Percentiles rank a stretch among this genome's conserved stretches.
Conservation (phyloP, 192 early-diverging fungal genomes). For the Helicostylum pulchrum region DNA sequence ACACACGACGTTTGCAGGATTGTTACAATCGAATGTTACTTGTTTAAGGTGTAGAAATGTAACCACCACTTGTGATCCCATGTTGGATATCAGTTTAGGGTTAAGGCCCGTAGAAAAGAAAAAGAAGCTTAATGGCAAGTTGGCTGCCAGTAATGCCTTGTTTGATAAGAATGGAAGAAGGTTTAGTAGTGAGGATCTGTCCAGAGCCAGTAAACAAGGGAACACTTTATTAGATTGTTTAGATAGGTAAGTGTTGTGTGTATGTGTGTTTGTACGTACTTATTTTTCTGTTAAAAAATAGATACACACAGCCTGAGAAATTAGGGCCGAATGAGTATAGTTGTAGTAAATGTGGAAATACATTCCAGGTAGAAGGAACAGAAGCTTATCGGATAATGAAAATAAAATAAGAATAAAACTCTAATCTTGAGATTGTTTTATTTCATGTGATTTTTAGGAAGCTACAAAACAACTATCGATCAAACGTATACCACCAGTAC, state of each 20-base stretch:
- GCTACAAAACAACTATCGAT: conserved; percentile 89
- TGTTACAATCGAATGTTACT: conserved; percentile 88
- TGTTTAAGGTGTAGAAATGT: conserved; percentile 77
- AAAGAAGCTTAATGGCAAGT: not conserved
- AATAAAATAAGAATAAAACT: not conserved
- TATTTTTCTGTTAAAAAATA: conserved; percentile 15
- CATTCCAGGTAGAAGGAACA: conserved; percentile 25
- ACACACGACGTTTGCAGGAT: conserved; percentile 86
- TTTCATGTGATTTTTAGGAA: conserved; percentile 34
- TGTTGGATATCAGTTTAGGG: conserved; percentile 89
- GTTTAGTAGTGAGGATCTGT: not conserved
- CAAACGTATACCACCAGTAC: conserved; percentile 80
- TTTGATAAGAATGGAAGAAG: not conserved
- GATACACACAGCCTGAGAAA: conserved; percentile 77
- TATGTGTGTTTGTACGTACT: not conserved
- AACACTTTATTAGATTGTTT: conserved; percentile 62
- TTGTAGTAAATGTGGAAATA: conserved; percentile 66
- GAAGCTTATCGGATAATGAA: not conserved
- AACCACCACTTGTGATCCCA: conserved; percentile 80
- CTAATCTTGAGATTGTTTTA: too few relatives aligned
- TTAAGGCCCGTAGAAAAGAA: conserved; percentile 50
- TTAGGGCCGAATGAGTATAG: conserved; percentile 62
- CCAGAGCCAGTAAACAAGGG: conserved; percentile 10
- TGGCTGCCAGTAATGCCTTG: not conserved
- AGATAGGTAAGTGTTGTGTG: conserved; percentile 46